Percentiles rank a stretch among this genome's conserved stretches.
Evolutionary conservation across 1,139 yeast genomes (phyloP).

Genomic region (Sugiyamaella xylanicola): DNA sequence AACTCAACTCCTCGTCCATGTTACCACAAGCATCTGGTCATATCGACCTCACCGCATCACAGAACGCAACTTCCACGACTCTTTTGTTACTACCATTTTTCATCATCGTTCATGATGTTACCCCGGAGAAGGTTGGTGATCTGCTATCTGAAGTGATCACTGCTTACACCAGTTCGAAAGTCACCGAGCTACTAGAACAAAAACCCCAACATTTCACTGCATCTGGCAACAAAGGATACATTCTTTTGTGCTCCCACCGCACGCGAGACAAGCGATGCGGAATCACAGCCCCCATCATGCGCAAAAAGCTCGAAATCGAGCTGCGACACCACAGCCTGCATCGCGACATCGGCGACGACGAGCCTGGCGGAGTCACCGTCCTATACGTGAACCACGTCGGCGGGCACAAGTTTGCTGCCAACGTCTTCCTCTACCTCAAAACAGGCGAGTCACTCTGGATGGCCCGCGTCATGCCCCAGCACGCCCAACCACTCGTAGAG

Average conservation of each 20-base stretch:
- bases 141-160: conserved; percentile 52
- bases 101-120: conserved; percentile 63
- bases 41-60: conserved; percentile 19
- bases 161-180: conserved; percentile 18
- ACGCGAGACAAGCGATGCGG: conserved; percentile 95
- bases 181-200: conserved; percentile 6
- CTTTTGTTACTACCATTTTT: conserved; percentile 75
- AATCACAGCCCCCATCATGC: conserved; percentile 89
- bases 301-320: conserved; percentile 72
- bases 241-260: conserved; percentile 82
- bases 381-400: conserved; percentile 84
- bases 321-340: conserved; percentile 68
- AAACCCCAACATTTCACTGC: conserved; percentile 15
- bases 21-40: conserved; percentile 30
- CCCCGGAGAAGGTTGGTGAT: conserved; percentile 47
- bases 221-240: conserved; percentile 51
- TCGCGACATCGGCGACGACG: conserved; percentile 72
- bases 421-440: conserved; percentile 71
- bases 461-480: conserved; percentile 79
- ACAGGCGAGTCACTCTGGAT: conserved; percentile 84
- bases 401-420: conserved; percentile 93
- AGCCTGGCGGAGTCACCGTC: conserved; percentile 74
- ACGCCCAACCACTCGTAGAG: conserved; percentile 72
- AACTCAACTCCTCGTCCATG: conserved; percentile 41
- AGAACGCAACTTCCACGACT: conserved; percentile 21